Base-by-base conservation (phyloP, 2,329 filamentous ascomycete genomes). In the Calonectria crousiana region DNA sequence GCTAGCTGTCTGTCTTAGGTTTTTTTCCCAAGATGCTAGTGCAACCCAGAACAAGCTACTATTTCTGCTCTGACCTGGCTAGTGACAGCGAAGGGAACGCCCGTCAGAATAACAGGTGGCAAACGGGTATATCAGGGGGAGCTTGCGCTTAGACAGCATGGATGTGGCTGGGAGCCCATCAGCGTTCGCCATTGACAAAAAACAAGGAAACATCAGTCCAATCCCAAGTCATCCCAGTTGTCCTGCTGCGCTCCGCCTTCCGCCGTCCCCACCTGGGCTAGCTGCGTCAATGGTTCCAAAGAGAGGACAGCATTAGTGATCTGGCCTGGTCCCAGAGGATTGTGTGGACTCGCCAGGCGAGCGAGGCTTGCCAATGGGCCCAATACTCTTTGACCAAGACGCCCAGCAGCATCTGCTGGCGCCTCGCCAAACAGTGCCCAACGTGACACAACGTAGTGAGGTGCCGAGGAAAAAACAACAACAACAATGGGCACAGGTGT, bases 131-230 rank as follows among this genome's bases (percentile, higher is more conserved):
- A 53, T 69, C 67, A 56, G 68, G 58, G 47, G 44, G 68, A 60
- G 47, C 68, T 34, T 20, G 68, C 58, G 56, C 68, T 70, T 70
- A 70, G 68, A 60, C 71, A 73, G 51, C 64, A 72, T 62, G 69
- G 64, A 32, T 51, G 64, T 34, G 52, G 51, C 41, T 58, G 26
- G 71, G 51, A 52, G 58, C 62, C 71, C 41, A 62, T 69, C 58
- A 69, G 60, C 62, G 38, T 67, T 69, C 71, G 58, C 68, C 68
- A 53, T 70, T 30, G 36, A 36, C 30, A 53, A 65, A 53, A 70
- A 70, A 62, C 62, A 69, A 73, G 67, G 56, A 65, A 73, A 69
- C 66, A 73, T 60, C 65, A 68, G 49, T 62, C 71, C 67, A 73
- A 69, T 73, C 67, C 71, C 58, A 66, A 47, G 47, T 62, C 58